Base-by-base conservation (phyloP, 2,329 filamentous ascomycete genomes). In the Fusarium papillatum region DNA sequence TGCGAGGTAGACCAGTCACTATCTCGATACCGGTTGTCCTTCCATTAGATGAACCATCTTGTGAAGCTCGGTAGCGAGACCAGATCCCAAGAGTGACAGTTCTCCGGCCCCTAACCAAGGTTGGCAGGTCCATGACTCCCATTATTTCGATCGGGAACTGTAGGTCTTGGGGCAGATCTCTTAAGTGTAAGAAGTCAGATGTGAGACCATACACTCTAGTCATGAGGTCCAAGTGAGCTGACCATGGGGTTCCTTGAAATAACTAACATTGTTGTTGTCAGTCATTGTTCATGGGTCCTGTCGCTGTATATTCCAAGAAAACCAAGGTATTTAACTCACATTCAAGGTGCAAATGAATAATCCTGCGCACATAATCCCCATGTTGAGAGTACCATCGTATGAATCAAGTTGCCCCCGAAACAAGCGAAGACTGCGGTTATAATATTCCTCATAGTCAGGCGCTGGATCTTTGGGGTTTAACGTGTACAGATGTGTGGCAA, bases 1-100 rank as follows among this genome's bases (percentile, higher is more conserved):
- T 73, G 13, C 80, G 76, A 2, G 80, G 80, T 7, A 82, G 19
- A 2, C 80, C 80, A 7, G 80, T 77, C 5, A 81, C 67, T 4
- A 69, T 70, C 59, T 83, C 82, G 2, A 81, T 60, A 4, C 76
- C 76, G 1, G 16, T 46, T 3, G 34, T 36, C 26, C 57, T 64
- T 1, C 50, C 65, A 2, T n/a, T 19, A 2, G 62, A 5, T 7
- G 60, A 43, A 8, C 64, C 31, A 7, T 46, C 61, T n/a, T 78
- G 73, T 0, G 67, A 65, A 2, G 65, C 9, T 13, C 75, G 46
- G 1, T 73, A 63, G 14, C 41, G 65, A 1, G 64, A 43, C 76
- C 76, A 78, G 4, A 78, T 70, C 4, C 73, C 71, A 0, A 78
- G 64, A 1, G 71, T 75, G 0, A 64, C 38, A 3, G 41, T 73